Base-by-base conservation (phyloP, 352 stramenopile species). In the Phytophthora brassicae region DNA sequence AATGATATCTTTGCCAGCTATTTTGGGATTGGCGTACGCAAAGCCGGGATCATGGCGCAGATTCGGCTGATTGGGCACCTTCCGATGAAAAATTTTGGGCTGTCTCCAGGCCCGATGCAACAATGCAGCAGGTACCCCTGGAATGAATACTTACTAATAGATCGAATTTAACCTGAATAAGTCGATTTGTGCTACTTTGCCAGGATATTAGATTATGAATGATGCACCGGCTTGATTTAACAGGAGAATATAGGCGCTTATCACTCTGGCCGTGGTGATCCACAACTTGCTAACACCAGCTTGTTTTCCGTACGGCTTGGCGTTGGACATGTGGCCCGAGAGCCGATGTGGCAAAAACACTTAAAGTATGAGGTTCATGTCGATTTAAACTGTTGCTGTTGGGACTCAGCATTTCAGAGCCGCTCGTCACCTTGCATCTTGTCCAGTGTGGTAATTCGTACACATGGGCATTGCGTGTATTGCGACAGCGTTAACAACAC, bases 31-130 rank as follows among this genome's bases (percentile, higher is more conserved):
- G 26, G 4, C 7, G 9, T 6, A 11, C 29, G 36, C 24, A 57
- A 5, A 19, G 51, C 14, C 38, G n/a, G n/a, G n/a, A n/a, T n/a
- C n/a, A n/a, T n/a, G n/a, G n/a, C n/a, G n/a, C n/a, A n/a, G n/a
- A n/a, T n/a, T n/a, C n/a, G 19, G 51, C 12, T 17, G 11, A 17
- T 56, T 51, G 36, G 60, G 52, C 38, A 53, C 41, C 43, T 41
- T 29, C 24, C 12, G 16, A 35, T 56, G 43, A 35, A 38, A 61
- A 61, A 67, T 67, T 54, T 68, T 63, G 52, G 59, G 51, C 59
- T 55, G 13, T 59, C 48, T 24, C 24, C 26, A 31, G 26, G n/a
- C n/a, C n/a, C n/a, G n/a, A n/a, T n/a, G n/a, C n/a, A n/a, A n/a
- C n/a, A n/a, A n/a, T n/a, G n/a, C n/a, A n/a, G n/a, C n/a, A n/a